These are phyloP conservation scores for Talaromyces sp. DNA, from an alignment of 2,329 filamentous ascomycete genomes.

Conservation along the genomic window DNA sequence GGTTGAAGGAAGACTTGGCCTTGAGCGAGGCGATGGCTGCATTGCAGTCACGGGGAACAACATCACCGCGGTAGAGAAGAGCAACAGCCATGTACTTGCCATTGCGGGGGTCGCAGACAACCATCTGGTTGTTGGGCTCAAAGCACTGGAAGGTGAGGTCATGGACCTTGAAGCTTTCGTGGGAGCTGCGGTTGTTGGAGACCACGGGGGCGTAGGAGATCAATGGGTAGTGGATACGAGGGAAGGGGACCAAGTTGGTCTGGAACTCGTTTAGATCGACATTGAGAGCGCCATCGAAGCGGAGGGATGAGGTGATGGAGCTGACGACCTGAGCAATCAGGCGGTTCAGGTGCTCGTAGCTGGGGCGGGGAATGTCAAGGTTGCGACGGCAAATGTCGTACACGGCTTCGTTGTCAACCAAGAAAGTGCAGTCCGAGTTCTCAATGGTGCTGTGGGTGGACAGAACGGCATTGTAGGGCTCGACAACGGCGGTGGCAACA, in stretches of 20 bases:
- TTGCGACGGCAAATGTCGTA: constrained; percentile 63
- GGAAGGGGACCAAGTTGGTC: constrained; percentile 64
- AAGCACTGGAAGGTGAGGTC: constrained; percentile 66
- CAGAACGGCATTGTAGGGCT: constrained; percentile 60
- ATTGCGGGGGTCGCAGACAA: constrained; percentile 60
- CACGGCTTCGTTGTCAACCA: constrained; percentile 64
- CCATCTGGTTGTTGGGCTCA: constrained; percentile 66
- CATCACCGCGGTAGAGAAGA: constrained; percentile 61
- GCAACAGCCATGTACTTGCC: constrained; percentile 67
- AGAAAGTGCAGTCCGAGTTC: constrained; percentile 63
- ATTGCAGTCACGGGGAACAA: constrained; percentile 58
- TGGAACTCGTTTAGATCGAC: constrained; percentile 66
- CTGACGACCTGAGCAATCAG: constrained; percentile 64
- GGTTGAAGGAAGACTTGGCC: constrained; percentile 59
- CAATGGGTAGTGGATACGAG: constrained; percentile 62
- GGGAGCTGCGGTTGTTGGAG: constrained; percentile 66
- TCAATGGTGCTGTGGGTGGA: constrained; percentile 59
- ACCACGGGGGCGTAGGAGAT: constrained; percentile 62
- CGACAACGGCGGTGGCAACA: constrained; percentile 61
- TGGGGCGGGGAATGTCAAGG: constrained; percentile 59
- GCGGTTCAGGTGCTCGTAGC: constrained; percentile 61
- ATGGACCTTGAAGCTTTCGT: constrained; percentile 82
- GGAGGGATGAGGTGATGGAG: constrained; percentile 60
- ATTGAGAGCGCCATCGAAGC: constrained; percentile 62
- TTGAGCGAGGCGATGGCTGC: constrained; percentile 58